Evolutionary conservation across 2,329 filamentous ascomycete species (phyloP), one percentile per base, ranked within the genome.

Genomic region (Colletotrichum musae): DNA sequence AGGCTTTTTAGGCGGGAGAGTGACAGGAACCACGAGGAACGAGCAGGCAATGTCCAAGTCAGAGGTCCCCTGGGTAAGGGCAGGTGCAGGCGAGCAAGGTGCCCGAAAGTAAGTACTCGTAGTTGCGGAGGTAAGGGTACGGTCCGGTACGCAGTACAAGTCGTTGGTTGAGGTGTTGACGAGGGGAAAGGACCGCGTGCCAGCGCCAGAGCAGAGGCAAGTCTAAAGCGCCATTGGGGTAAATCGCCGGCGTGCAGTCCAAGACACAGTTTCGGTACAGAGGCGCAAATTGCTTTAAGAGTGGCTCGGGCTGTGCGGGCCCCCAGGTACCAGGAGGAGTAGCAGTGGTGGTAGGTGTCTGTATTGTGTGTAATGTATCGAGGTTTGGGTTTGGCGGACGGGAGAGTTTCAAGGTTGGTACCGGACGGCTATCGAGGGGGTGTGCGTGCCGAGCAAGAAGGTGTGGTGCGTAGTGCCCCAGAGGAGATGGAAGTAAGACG

Each of bases 211-310:
- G 56, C 50, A 36, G 32, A 36, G 32, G 32, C 32, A 70, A 63
- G 52, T 61, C 43, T 70, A 70, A 68, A 68, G 64, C 64, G 64
- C 68, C 68, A 70, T 70, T 58, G 68, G 63, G 39, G 57, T 67
- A 57, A 68, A 68, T 63, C 63, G 63, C 57, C 64, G 68, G 68
- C 52, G 58, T 58, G 58, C 56, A 66, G 62, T 48, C 61, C 56
- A 69, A 69, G 66, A 69, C 61, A 69, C 66, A 66, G 66, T 66
- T 69, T 69, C 56, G 56, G 56, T 66, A 69, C 36, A 32, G 54
- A 65, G 66, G 66, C 66, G 62, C 62, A 56, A 65, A 48, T 69
- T 69, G 66, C 66, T 57, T 65, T 60, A 60, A 60, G 41, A 66
- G 66, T 66, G 50, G 56, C 43, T 69, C 56, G 62, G 66, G 62